Conservation (phyloP, 805 yeast species). For the Pichia deserticola region DNA sequence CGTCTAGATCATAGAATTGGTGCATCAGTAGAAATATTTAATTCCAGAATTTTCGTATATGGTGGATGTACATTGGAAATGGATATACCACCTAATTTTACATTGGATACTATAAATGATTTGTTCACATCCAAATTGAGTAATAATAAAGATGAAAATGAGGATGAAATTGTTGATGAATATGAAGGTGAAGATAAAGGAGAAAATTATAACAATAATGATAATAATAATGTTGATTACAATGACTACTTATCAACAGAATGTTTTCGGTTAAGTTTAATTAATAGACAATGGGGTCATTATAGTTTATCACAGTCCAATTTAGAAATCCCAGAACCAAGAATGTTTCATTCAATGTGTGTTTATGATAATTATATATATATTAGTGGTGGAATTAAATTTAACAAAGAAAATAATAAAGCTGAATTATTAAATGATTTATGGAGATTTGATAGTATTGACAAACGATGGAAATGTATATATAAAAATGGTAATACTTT, state of each 20-base stretch:
- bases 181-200: too few relatives aligned
- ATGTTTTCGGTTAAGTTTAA: slow-evolving; percentile 50
- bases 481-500: slow-evolving; percentile 28
- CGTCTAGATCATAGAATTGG: slow-evolving; percentile 62
- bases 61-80: slow-evolving; percentile 66
- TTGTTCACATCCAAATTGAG: slow-evolving; percentile 26
- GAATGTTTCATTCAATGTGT: slow-evolving; percentile 55
- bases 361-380: slow-evolving; percentile 44
- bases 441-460: slow-evolving; percentile 56
- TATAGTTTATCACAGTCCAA: slow-evolving; percentile 23
- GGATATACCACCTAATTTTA: slow-evolving; percentile 32
- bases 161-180: background rate
- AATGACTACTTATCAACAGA: slow-evolving; percentile 50
- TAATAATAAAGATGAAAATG: too few relatives aligned
- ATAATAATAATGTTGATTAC: background rate
- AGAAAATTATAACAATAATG: background rate
- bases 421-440: slow-evolving; percentile 51
- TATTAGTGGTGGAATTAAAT: slow-evolving; percentile 57
- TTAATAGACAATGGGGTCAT: slow-evolving; percentile 49
- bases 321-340: slow-evolving; percentile 29
- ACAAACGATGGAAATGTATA: slow-evolving; percentile 47
- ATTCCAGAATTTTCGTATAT: slow-evolving; percentile 53
- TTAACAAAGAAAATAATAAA: slow-evolving; percentile 29
- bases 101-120: slow-evolving; percentile 32
- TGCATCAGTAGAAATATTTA: slow-evolving; percentile 48